Evolutionary conservation across 306 rosid genomes (phyloP).

Genomic region (Macrotyloma uniflorum): DNA sequence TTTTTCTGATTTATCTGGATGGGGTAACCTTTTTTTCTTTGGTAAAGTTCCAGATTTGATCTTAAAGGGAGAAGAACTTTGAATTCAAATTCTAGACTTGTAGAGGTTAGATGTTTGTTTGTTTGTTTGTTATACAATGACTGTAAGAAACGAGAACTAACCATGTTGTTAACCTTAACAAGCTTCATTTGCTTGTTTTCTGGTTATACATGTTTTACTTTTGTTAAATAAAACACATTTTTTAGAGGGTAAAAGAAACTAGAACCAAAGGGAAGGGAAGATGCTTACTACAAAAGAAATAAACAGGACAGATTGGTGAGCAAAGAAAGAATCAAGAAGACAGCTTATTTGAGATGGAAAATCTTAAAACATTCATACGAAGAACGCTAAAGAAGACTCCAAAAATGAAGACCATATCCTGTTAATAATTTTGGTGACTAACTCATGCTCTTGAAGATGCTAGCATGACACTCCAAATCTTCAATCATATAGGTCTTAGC

Average conservation of each 20-base stretch:
- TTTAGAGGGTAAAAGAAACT: not conserved
- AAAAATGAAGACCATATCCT: not conserved
- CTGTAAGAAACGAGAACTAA: constrained; percentile 1
- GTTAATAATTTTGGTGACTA: not conserved
- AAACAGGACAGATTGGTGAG: constrained; percentile 4
- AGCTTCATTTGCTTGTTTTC: constrained; percentile 9
- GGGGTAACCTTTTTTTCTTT: not conserved
- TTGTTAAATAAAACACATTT: not conserved
- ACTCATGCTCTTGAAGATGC: not conserved
- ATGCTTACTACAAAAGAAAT: not conserved
- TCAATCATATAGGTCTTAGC: not conserved
- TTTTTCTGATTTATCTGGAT: constrained; percentile 3
- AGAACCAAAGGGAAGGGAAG: not conserved
- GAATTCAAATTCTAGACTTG: not conserved
- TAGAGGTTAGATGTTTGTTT: not conserved
- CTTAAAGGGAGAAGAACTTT: not conserved
- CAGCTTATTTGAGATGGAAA: not conserved
- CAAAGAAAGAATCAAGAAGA: not conserved
- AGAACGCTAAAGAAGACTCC: not conserved
- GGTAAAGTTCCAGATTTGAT: not conserved
- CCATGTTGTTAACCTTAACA: not conserved
- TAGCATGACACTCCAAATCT: constrained; percentile 1
- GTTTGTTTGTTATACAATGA: not conserved
- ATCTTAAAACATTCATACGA: constrained; percentile 9
- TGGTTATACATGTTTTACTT: constrained; percentile 6